These are phyloP conservation scores for Bryum argenteum DNA, from an alignment of 225 moss, liverwort and hornwort genomes.

Conservation along the genomic window DNA sequence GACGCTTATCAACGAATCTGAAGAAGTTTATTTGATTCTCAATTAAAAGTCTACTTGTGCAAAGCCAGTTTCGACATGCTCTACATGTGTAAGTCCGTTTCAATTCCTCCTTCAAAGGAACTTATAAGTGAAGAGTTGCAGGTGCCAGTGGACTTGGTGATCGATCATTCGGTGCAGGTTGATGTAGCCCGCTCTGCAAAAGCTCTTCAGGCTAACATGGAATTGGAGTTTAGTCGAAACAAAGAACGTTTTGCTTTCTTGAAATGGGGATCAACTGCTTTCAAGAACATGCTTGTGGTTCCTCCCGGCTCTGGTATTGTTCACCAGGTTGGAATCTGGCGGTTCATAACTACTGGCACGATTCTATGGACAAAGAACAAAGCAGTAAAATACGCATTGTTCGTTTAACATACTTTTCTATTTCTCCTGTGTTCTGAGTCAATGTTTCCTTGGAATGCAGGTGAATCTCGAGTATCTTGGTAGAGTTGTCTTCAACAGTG, in stretches of 20 bases:
- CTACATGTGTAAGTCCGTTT: not conserved
- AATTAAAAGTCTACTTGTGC: constrained; percentile 4
- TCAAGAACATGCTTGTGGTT: constrained; percentile 95
- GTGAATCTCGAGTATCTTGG: constrained; percentile 95
- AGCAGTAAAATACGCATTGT: constrained; percentile 7
- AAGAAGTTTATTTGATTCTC: not conserved
- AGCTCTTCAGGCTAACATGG: constrained; percentile 83
- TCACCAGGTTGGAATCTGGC: constrained; percentile 71
- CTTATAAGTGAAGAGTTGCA: constrained; percentile 35
- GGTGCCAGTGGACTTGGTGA: constrained; percentile 96
- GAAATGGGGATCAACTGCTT: constrained; percentile 92
- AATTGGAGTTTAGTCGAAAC: constrained; percentile 88
- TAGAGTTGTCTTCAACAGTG: constrained; percentile 77
- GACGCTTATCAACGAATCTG: not conserved
- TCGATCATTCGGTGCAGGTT: constrained; percentile 97
- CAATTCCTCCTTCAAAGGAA: constrained; percentile 10
- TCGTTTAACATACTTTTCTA: not conserved
- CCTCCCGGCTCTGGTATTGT: constrained; percentile 97
- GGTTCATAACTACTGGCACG: constrained; percentile 7
- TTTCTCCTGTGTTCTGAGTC: not conserved
- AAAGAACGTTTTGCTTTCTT: constrained; percentile 94
- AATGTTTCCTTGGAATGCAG: constrained; percentile 39
- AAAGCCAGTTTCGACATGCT: not conserved
- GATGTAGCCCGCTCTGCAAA: constrained; percentile 68
- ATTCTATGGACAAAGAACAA: not conserved